These are phyloP conservation scores for Xylaria curta DNA, from an alignment of 495 filamentous ascomycete species.

Conservation along the genomic window DNA sequence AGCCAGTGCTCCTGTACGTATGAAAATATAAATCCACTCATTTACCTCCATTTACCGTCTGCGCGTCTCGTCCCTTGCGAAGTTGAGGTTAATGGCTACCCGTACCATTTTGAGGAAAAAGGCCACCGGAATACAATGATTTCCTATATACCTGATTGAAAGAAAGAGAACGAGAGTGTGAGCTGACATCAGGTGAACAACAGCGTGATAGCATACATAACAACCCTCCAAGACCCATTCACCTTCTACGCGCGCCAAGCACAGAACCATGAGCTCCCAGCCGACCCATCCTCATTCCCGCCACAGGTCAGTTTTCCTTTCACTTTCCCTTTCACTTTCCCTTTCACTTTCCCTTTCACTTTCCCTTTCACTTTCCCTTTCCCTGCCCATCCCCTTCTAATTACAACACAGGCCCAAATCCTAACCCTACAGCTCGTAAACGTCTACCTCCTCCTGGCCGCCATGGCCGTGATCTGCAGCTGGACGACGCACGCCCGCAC, in stretches of 20 bases:
- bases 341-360: not conserved
- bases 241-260: conserved; percentile 60
- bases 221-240: conserved; percentile 50
- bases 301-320: conserved; percentile 28
- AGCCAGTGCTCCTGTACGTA: conserved; percentile 63
- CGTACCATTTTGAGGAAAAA: not conserved
- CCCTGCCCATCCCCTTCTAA: not conserved
- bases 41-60: not conserved
- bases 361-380: not conserved
- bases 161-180: not conserved
- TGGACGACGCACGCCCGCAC: conserved; percentile 59
- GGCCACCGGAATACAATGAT: too few species aligned
- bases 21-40: not conserved
- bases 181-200: not conserved
- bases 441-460: conserved; percentile 60
- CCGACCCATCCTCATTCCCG: conserved; percentile 14
- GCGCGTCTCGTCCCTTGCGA: not conserved
- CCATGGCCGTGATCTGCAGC: conserved; percentile 58
- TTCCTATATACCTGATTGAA: not conserved
- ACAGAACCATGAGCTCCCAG: conserved; percentile 39
- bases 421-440: conserved; percentile 66
- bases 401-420: conserved; percentile 49
- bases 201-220: conserved; percentile 54
- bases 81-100: not conserved
- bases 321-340: not conserved